Base-by-base conservation (phyloP, 1,139 yeast species). In the Geotrichum phurueaensis region DNA sequence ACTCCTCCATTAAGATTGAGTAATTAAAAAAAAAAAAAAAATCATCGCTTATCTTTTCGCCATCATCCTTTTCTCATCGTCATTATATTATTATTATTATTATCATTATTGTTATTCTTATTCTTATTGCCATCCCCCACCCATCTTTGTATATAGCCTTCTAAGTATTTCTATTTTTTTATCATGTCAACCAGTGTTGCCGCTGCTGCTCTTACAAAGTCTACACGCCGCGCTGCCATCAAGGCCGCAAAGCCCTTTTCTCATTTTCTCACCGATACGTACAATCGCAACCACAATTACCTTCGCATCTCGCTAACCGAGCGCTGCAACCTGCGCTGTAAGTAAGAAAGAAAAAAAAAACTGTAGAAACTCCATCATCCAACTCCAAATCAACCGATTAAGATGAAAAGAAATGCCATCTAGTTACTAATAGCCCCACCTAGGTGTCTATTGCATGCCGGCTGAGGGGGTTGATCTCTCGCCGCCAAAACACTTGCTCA, bases 271-370 rank as follows among this genome's bases (percentile, higher is more conserved):
- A 77, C 79, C 0, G 84, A 81, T 65, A 74, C 70, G 12, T 78
- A 70, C 67, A 71, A 74, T 25, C 70, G 84, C 47, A 69, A 72
- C 51, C 84, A 81, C 64, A 78, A 80, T 63, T 81, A 81, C 61
- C 67, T 81, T 53, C 70, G 84, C 51, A 81, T 81, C 23, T 77
- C 81, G 29, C 74, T 81, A 50, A 79, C 84, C 0, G 84, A 81
- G 64, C 65, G 82, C 25, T 81, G 84, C 61, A 81, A 81, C 63
- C 67, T 81, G 22, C 68, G 84, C 18, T 81, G 84, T 65, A 54
- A 12, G 60, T 33, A 13, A 20, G 2, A 7, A 25, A 25, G 6
- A 10, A 7, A 20, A 9, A 7, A 25, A 25, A 25, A 10, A 7
- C 36, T 45, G 20, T 22, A 20, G 18, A 15, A n/a, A n/a, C n/a